These are phyloP conservation scores for Ophiostoma triangulosporum DNA, from an alignment of 2,329 filamentous ascomycete species.

Conservation along the genomic window DNA sequence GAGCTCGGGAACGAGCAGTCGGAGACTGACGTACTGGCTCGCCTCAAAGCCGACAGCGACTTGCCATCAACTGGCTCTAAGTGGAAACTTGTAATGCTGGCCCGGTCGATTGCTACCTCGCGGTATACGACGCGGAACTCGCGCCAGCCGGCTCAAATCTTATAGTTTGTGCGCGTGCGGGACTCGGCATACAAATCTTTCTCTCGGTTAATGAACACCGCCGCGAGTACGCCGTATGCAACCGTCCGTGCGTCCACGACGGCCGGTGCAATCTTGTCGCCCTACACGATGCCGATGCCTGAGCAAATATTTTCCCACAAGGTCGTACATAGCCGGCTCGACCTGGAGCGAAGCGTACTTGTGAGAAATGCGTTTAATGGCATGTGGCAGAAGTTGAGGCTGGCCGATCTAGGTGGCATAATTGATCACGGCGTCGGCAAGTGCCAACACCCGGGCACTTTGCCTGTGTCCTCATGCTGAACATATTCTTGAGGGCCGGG, in stretches of 20 bases:
- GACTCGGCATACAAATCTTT: conserved; percentile 37
- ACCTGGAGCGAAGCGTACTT: conserved; percentile 65
- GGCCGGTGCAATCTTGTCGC: conserved; percentile 50
- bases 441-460: conserved; percentile 56
- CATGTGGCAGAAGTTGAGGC: conserved; percentile 41
- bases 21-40: conserved; percentile 61
- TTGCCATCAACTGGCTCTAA: conserved; percentile 48
- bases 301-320: conserved; percentile 58
- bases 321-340: conserved; percentile 52
- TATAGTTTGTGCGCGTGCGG: conserved; percentile 17
- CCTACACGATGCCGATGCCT: conserved; percentile 55
- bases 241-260: conserved; percentile 58
- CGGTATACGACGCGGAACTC: conserved; percentile 39
- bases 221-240: conserved; percentile 58
- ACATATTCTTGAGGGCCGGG: conserved; percentile 54
- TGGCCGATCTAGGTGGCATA: conserved; percentile 64
- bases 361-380: conserved; percentile 56
- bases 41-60: conserved; percentile 45
- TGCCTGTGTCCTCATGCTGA: conserved; percentile 56
- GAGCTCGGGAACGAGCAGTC: conserved; percentile 45
- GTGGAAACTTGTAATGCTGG: conserved; percentile 56
- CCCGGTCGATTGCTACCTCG: conserved; percentile 45
- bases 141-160: conserved; percentile 34
- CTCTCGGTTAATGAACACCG: conserved; percentile 57
- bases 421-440: conserved; percentile 55